Evolutionary conservation across 768 basidiomycete species (phyloP), one percentile per base, ranked within the genome.

Genomic region (Coprinopsis sp.): DNA sequence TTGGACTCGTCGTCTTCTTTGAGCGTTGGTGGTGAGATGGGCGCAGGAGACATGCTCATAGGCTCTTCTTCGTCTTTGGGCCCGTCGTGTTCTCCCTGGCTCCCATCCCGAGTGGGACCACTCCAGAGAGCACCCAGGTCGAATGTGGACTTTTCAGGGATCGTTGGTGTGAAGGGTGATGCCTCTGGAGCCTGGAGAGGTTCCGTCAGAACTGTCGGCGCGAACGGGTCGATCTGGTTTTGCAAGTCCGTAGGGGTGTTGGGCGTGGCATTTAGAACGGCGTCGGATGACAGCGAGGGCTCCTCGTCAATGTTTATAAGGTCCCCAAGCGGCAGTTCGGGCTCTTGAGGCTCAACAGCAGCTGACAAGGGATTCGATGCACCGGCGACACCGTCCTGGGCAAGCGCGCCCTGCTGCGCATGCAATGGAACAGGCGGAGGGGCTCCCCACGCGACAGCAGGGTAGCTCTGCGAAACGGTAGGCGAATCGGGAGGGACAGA

Each of bases 291-390:
- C 7, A 40, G 40, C 34, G 60, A 47, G 16, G 67, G 61, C 46
- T 83, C 82, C 39, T 86, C 85, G 51, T 88, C 86, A 51, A 88
- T 77, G 60, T 87, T 86, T 50, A 88, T 87, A 53, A 88, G 68
- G 61, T 88, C 86, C 30, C 79, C 77, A 16, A 88, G 75, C 56
- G 87, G 82, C 41, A 87, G 59, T 64, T 87, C 85, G 25, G 77
- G 77, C 60, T 84, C 85, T 16, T 65, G 51, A 23, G 58, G 45
- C 62, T 64, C 34, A 64, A 50, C 54, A 58, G 65, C 41, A 63
- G 31, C 1, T 62, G 66, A 4, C 54, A 51, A 52, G 57, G 52
- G 44, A 56, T 58, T 13, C 37, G 45, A 37, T 28, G 33, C 27
- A 37, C 45, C 31, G 28, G 46, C 47, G 44, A 46, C 31, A 37